Conservation (phyloP, 805 yeast species). For the Kazachstania martiniae region DNA sequence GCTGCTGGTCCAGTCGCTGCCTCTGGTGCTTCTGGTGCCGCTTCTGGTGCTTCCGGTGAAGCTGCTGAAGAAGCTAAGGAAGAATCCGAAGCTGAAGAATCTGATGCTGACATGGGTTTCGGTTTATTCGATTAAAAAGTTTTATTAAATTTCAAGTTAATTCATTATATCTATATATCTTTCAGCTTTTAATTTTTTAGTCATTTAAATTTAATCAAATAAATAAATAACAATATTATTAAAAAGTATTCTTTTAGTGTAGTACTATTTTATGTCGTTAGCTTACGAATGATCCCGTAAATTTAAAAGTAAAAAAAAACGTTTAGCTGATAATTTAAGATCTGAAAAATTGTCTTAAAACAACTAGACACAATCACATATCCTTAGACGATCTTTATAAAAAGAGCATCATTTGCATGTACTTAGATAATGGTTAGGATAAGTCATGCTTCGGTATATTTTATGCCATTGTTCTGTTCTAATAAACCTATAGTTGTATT, state of each 20-base stretch:
- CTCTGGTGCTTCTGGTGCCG: conserved; percentile 34
- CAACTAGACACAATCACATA: too few relatives aligned
- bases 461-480: conserved; percentile 28
- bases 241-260: too few relatives aligned
- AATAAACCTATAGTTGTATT: too few relatives aligned
- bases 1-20: conserved; percentile 35
- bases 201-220: too few relatives aligned
- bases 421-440: conserved; percentile 18
- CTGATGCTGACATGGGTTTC: conserved; percentile 86
- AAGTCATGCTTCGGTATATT: conserved; percentile 23
- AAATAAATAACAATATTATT: too few relatives aligned
- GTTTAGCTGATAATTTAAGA: too few relatives aligned
- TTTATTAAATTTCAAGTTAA: neutral
- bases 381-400: too few relatives aligned
- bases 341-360: too few relatives aligned
- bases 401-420: too few relatives aligned
- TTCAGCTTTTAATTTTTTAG: neutral
- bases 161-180: neutral
- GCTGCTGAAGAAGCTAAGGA: conserved; percentile 42
- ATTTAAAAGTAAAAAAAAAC: too few relatives aligned
- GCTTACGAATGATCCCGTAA: too few relatives aligned
- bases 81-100: conserved; percentile 53
- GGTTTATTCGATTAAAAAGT: conserved; percentile 74
- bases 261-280: too few relatives aligned
- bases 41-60: conserved; percentile 36